Conservation (phyloP, 1,284 basidiomycete genomes). For the Malassezia restricta region DNA sequence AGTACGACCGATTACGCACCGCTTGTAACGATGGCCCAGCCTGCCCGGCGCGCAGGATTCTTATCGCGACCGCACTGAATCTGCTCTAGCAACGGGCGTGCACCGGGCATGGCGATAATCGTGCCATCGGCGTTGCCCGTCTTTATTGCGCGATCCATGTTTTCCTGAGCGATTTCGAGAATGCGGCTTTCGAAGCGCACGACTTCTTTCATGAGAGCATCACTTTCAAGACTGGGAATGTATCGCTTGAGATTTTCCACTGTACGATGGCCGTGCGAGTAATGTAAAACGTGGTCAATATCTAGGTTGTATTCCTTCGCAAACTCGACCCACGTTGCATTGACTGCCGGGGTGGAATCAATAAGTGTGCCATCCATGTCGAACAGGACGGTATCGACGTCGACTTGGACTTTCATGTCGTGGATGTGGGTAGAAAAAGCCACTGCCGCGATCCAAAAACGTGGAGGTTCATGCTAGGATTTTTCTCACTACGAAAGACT, state of each 20-base stretch:
- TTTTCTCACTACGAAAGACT: neutral
- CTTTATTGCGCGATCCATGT: slow-evolving; percentile 15
- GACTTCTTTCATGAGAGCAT: slow-evolving; percentile 27
- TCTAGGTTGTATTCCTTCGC: slow-evolving; percentile 38
- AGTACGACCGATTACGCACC: slow-evolving; percentile 3
- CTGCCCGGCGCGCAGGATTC: slow-evolving; percentile 19
- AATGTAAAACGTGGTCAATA: slow-evolving; percentile 33
- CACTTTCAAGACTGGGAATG: slow-evolving; percentile 29
- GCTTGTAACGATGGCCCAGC: slow-evolving; percentile 43
- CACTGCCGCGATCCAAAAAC: neutral
- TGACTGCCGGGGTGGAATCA: slow-evolving; percentile 42
- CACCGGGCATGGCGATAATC: slow-evolving; percentile 41
- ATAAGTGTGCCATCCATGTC: slow-evolving; percentile 46
- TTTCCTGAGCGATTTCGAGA: slow-evolving; percentile 29
- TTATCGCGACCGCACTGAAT: slow-evolving; percentile 2
- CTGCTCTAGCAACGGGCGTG: slow-evolving; percentile 25
- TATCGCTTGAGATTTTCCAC: slow-evolving; percentile 40
- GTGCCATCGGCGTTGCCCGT: slow-evolving; percentile 19
- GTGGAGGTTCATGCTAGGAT: neutral
- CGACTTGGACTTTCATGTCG: slow-evolving; percentile 12
- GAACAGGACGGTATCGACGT: slow-evolving; percentile 39
- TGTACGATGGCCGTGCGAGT: slow-evolving; percentile 40
- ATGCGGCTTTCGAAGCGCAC: slow-evolving; percentile 38
- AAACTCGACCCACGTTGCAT: slow-evolving; percentile 38
- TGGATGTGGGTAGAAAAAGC: neutral